Conservation (phyloP, 1,139 yeast genomes). For the Debaryomyces nepalensis region DNA sequence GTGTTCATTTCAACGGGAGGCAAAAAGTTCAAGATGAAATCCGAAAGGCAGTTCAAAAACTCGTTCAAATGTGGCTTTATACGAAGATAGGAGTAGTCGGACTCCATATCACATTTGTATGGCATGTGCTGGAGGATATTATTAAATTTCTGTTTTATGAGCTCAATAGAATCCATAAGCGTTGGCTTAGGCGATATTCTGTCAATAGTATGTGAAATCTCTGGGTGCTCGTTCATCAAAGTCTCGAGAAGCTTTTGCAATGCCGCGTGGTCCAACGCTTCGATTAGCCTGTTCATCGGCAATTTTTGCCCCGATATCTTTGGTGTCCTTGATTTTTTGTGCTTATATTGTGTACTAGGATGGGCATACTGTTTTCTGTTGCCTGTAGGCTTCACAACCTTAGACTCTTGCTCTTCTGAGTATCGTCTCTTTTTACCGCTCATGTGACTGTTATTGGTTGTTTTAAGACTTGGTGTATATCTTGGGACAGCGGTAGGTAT, state of each 20-base stretch:
- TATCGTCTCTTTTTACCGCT: constrained; percentile 22
- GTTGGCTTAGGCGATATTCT: constrained; percentile 64
- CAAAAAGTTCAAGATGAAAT: constrained; percentile 75
- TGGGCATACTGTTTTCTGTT: constrained; percentile 12
- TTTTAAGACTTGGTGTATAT: constrained; percentile 20
- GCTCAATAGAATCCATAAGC: constrained; percentile 53
- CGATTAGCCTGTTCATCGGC: constrained; percentile 65
- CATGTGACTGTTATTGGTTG: constrained; percentile 8
- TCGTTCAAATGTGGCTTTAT: constrained; percentile 76
- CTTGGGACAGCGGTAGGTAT: constrained; percentile 19
- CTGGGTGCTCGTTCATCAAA: constrained; percentile 65
- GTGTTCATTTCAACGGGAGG: constrained; percentile 75
- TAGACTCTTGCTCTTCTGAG: constrained; percentile 20
- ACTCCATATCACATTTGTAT: constrained; percentile 70
- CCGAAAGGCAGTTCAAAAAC: constrained; percentile 76
- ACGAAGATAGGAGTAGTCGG: constrained; percentile 88
- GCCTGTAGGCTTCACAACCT: constrained; percentile 15
- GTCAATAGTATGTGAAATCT: constrained; percentile 55
- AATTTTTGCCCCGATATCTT: constrained; percentile 54
- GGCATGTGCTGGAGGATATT: constrained; percentile 61
- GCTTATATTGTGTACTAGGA: constrained; percentile 13
- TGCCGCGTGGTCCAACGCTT: constrained; percentile 62
- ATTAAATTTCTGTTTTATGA: constrained; percentile 53
- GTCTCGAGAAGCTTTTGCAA: constrained; percentile 57
- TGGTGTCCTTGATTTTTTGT: constrained; percentile 45